Conservation (phyloP, 331 rosid genomes). For the Cucumis variabilis region DNA sequence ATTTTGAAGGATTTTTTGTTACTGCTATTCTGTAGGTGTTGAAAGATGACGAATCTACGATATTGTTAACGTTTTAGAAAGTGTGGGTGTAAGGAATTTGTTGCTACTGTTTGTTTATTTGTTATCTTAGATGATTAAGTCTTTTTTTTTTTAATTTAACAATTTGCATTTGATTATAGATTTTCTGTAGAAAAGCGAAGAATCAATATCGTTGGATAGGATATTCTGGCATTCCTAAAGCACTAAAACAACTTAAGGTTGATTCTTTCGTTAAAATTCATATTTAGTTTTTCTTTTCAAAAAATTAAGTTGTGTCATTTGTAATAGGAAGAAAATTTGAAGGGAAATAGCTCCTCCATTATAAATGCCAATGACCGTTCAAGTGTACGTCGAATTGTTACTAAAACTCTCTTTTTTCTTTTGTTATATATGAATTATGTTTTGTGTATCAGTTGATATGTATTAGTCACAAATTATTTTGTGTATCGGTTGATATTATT, state of each 20-base stretch:
- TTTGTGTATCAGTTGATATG: conserved; percentile 43
- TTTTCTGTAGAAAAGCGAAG: conserved; percentile 81
- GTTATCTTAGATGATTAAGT: too few relatives aligned
- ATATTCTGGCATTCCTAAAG: conserved; percentile 66
- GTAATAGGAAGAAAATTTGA: conserved; percentile 68
- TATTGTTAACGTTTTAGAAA: conserved; percentile 92
- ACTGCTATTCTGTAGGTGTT: conserved; percentile 56
- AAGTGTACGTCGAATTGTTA: conserved; percentile 46
- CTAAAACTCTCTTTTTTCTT: background rate
- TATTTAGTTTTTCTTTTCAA: background rate
- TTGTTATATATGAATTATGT: background rate
- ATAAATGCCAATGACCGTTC: conserved; percentile 46
- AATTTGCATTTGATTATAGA: conserved; percentile 42
- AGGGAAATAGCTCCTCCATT: conserved; percentile 43
- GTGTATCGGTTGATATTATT: conserved; percentile 44
- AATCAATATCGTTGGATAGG: conserved; percentile 94
- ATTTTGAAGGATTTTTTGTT: background rate
- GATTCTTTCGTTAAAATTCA: background rate
- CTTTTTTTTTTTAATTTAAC: background rate
- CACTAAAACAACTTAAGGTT: conserved; percentile 74
- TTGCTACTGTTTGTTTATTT: background rate
- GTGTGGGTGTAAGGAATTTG: conserved; percentile 59
- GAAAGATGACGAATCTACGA: conserved; percentile 94
- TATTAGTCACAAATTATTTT: background rate
- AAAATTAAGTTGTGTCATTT: too few relatives aligned